These are phyloP conservation scores for Rhizopogon hawkerae DNA, from an alignment of 1,284 basidiomycete species.

Conservation along the genomic window DNA sequence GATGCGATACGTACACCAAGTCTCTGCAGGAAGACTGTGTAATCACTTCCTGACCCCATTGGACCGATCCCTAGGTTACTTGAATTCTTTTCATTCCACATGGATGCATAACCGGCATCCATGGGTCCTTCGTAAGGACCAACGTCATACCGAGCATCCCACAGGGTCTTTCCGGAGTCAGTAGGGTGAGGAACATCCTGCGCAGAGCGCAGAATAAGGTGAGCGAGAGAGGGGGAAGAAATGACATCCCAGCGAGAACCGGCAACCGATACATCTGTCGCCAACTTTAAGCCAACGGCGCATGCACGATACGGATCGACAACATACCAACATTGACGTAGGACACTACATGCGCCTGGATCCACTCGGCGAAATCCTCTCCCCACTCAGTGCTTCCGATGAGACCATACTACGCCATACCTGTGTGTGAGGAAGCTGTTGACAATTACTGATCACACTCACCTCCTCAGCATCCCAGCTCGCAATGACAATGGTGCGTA, in stretches of 20 bases:
- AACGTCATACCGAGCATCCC: slow-evolving; percentile 55
- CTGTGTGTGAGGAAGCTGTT: slow-evolving; percentile 1
- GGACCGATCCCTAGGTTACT: slow-evolving; percentile 23
- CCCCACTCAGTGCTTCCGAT: slow-evolving; percentile 83
- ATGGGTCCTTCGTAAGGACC: slow-evolving; percentile 40
- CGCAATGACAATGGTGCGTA: slow-evolving; percentile 82
- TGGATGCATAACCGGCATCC: slow-evolving; percentile 26
- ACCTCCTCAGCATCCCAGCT: slow-evolving; percentile 94
- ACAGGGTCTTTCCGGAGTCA: slow-evolving; percentile 43
- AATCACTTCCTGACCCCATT: slow-evolving; percentile 61
- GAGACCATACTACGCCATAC: slow-evolving; percentile 61
- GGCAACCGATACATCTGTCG: slow-evolving; percentile 50
- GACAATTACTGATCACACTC: slow-evolving; percentile 6
- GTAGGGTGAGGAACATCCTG: slow-evolving; percentile 63
- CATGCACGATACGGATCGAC: not conserved
- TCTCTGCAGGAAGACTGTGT: slow-evolving; percentile 70
- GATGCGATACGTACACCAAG: slow-evolving; percentile 34
- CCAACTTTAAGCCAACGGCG: slow-evolving; percentile 7
- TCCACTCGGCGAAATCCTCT: slow-evolving; percentile 82
- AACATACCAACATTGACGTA: slow-evolving; percentile 76
- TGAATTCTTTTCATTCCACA: slow-evolving; percentile 23
- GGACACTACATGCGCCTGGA: slow-evolving; percentile 70
- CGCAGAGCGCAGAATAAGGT: slow-evolving; percentile 62
- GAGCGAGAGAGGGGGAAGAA: slow-evolving; percentile 72
- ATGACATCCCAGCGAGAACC: slow-evolving; percentile 55